These are phyloP conservation scores for Tolypocladium ophioglossoides DNA, from an alignment of 2,329 filamentous ascomycete species.

Conservation along the genomic window DNA sequence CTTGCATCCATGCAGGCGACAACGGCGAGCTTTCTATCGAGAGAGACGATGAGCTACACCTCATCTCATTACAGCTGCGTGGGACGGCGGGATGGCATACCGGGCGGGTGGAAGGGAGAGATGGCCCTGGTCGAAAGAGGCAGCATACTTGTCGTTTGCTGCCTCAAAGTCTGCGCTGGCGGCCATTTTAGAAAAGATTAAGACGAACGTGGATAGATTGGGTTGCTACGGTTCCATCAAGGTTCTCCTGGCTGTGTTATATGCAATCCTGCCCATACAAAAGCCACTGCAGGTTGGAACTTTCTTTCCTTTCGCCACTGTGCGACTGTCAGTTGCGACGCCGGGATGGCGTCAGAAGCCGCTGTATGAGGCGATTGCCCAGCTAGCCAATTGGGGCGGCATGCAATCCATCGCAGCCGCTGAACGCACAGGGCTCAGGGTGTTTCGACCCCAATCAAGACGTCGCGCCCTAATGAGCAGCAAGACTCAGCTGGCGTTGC, in stretches of 20 bases:
- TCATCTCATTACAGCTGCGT: not conserved
- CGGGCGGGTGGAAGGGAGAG: constrained; percentile 51
- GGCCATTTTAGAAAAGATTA: constrained; percentile 4
- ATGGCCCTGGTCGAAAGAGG: constrained; percentile 57
- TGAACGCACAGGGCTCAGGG: no score
- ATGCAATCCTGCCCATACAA: not conserved
- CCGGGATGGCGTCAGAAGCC: not conserved
- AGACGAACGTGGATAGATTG: not conserved
- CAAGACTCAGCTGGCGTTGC: not conserved
- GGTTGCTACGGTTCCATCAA: not conserved
- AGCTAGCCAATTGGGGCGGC: not conserved
- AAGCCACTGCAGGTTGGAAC: not conserved
- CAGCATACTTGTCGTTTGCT: constrained; percentile 40
- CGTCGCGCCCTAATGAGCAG: not conserved
- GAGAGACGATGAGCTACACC: not conserved
- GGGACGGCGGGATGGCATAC: constrained; percentile 23
- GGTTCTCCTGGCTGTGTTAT: not conserved
- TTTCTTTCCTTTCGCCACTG: not conserved
- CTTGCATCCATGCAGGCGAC: constrained; percentile 80
- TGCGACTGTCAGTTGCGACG: not conserved
- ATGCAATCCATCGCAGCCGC: not conserved
- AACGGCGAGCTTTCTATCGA: constrained; percentile 20
- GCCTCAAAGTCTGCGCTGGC: constrained; percentile 15
- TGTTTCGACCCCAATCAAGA: not conserved
- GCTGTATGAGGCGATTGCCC: not conserved